A percentile compares a stretch with the other conserved stretches of the same genome.
These are phyloP conservation scores for Cucurbita maxima DNA, from an alignment of 306 rosid genomes.

Conservation along the genomic window DNA sequence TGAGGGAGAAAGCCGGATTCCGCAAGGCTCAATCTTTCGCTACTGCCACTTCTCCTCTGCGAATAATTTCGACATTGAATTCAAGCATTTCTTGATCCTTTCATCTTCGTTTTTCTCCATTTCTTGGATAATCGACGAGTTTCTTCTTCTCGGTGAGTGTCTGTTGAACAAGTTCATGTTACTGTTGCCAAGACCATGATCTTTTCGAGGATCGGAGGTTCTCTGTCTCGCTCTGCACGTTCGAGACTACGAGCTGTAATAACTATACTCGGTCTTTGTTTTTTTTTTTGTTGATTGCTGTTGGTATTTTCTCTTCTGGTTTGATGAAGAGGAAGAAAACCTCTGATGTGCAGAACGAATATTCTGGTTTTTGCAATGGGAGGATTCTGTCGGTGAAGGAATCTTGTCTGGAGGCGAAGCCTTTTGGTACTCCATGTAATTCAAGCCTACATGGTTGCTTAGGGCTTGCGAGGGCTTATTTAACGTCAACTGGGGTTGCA, in stretches of 20 bases:
- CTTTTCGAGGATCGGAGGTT: conserved; percentile 17
- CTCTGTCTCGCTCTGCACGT: conserved; percentile 16
- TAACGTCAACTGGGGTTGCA: conserved; percentile 11
- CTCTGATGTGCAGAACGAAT: conserved; percentile 9
- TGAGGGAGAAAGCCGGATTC: not conserved
- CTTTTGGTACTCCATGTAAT: conserved; percentile 1
- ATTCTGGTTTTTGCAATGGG: not conserved
- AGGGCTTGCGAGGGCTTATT: conserved; percentile 9
- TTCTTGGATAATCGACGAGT: not conserved
- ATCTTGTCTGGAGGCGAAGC: not conserved
- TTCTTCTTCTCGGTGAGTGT: not conserved
- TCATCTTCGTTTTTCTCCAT: not conserved
- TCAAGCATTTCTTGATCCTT: not conserved
- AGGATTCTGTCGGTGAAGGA: conserved; percentile 5
- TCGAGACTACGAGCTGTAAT: not conserved
- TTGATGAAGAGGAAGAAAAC: not conserved
- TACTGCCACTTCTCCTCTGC: not conserved
- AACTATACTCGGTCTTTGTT: too few species aligned
- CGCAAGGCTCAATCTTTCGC: not conserved
- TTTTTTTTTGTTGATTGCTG: not conserved
- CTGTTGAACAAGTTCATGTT: not conserved
- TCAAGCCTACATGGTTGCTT: conserved; percentile 7
- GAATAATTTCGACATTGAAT: not conserved
- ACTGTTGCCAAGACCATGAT: conserved; percentile 8
- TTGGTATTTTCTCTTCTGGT: not conserved